Conservation (phyloP, 306 rosid species). For the Echinosophora koreensis region DNA sequence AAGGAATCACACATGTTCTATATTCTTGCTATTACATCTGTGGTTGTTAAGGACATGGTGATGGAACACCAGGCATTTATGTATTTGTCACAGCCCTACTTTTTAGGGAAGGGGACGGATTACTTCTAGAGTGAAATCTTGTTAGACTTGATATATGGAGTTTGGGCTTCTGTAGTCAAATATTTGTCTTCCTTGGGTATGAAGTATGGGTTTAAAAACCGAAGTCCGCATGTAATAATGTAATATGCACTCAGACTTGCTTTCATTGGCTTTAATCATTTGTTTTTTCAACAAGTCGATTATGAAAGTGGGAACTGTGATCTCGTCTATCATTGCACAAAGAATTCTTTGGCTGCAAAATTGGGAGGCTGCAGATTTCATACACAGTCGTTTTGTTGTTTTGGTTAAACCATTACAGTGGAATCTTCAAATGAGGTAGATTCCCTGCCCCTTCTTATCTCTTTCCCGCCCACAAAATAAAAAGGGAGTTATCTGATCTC, state of each 20-base stretch:
- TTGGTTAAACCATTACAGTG: conserved; percentile 54
- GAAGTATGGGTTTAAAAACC: conserved; percentile 63
- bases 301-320: conserved; percentile 57
- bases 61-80: conserved; percentile 57
- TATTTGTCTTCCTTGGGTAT: conserved; percentile 61
- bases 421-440: conserved; percentile 80
- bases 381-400: conserved; percentile 57
- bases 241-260: conserved; percentile 56
- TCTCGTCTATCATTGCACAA: conserved; percentile 58
- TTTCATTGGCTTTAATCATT: conserved; percentile 55
- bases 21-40: conserved; percentile 58
- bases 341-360: conserved; percentile 65
- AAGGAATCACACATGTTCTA: conserved; percentile 50
- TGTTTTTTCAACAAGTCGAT: conserved; percentile 59
- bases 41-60: conserved; percentile 59
- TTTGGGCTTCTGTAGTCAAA: conserved; percentile 63
- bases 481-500: conserved; percentile 31
- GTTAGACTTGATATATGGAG: conserved; percentile 62
- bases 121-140: conserved; percentile 57
- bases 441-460: conserved; percentile 48
- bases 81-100: conserved; percentile 61
- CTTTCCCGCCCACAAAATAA: conserved; percentile 16
- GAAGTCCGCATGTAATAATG: conserved; percentile 61
- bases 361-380: conserved; percentile 68
- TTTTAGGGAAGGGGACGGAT: conserved; percentile 53